phyloP scores from a whole-genome alignment of 1,284 basidiomycete species.

The Sporisorium scitamineum region DNA sequence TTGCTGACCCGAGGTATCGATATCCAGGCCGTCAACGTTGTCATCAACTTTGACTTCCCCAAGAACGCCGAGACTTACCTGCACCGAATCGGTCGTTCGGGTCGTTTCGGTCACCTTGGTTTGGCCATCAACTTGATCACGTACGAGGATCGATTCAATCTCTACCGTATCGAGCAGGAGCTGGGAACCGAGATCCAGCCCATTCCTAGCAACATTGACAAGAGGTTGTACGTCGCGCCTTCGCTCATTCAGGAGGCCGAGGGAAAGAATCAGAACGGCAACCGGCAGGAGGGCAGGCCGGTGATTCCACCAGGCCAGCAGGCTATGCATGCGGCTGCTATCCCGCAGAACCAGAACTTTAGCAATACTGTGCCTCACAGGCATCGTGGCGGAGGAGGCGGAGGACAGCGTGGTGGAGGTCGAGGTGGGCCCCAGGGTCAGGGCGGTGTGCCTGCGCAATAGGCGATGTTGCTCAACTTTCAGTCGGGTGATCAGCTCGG shows the following conservation, averaged over 20 bases:
- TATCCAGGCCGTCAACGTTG: conserved; percentile 99
- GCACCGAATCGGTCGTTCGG: conserved; percentile 95
- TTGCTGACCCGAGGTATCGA: conserved; percentile 98
- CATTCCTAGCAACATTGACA: conserved; percentile 91
- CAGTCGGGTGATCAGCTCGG: neutral
- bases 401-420: conserved; percentile 19
- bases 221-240: conserved; percentile 78
- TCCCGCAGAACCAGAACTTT: conserved; percentile 66
- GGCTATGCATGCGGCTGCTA: conserved; percentile 65
- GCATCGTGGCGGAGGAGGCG: conserved; percentile 40
- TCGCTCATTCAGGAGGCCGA: conserved; percentile 63
- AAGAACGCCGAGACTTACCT: conserved; percentile 99
- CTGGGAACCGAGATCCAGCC: conserved; percentile 97
- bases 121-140: conserved; percentile 88
- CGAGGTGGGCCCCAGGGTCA: conserved; percentile 19
- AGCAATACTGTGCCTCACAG: conserved; percentile 63
- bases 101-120: conserved; percentile 96
- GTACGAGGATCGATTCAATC: conserved; percentile 96
- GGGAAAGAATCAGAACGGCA: conserved; percentile 38
- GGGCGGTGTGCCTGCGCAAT: conserved; percentile 30
- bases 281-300: conserved; percentile 65
- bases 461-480: neutral
- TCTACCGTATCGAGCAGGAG: conserved; percentile 98
- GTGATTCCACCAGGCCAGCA: conserved; percentile 69
- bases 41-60: conserved; percentile 99